These are phyloP conservation scores for Mortierella sp. DNA, from an alignment of 371 early-diverging fungal species.

Conservation along the genomic window DNA sequence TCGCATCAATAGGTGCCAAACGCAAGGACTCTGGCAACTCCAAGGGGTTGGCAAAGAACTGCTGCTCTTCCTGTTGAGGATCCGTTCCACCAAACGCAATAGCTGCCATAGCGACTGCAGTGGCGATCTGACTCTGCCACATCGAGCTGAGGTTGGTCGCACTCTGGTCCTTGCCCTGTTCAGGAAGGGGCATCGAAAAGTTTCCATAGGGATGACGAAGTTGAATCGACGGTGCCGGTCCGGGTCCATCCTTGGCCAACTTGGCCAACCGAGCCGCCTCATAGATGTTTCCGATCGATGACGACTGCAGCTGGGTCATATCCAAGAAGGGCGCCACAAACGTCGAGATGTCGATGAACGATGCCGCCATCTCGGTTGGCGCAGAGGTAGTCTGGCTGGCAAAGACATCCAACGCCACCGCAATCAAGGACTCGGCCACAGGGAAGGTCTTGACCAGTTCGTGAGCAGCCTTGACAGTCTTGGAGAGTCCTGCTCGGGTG, in stretches of 20 bases:
- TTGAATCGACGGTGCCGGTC: slow-evolving; percentile 55
- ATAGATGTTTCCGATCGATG: slow-evolving; percentile 54
- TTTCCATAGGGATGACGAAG: slow-evolving; percentile 56
- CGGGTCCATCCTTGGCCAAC: slow-evolving; percentile 54
- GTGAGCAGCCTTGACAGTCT: slow-evolving; percentile 57
- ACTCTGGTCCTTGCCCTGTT: slow-evolving; percentile 35
- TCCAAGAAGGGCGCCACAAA: slow-evolving; percentile 56
- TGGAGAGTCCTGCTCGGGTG: slow-evolving; percentile 54
- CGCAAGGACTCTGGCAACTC: slow-evolving; percentile 54
- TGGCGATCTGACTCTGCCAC: slow-evolving; percentile 55
- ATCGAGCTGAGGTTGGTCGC: slow-evolving; percentile 49
- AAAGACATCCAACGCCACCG: slow-evolving; percentile 55
- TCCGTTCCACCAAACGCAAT: slow-evolving; percentile 56
- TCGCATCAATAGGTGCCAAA: slow-evolving; percentile 43
- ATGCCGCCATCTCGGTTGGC: slow-evolving; percentile 55
- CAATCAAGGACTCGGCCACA: slow-evolving; percentile 55
- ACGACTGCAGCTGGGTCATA: slow-evolving; percentile 48
- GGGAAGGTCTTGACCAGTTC: slow-evolving; percentile 58
- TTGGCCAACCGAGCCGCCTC: slow-evolving; percentile 55
- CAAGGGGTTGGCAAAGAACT: slow-evolving; percentile 56
- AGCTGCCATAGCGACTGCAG: slow-evolving; percentile 55
- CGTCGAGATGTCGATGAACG: slow-evolving; percentile 55
- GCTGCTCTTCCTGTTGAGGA: slow-evolving; percentile 53
- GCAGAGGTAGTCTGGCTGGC: slow-evolving; percentile 53
- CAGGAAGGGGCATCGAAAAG: slow-evolving; percentile 56